phyloP scores from a whole-genome alignment of 2,329 filamentous ascomycete species.

The Hymenoscyphus linearis region DNA sequence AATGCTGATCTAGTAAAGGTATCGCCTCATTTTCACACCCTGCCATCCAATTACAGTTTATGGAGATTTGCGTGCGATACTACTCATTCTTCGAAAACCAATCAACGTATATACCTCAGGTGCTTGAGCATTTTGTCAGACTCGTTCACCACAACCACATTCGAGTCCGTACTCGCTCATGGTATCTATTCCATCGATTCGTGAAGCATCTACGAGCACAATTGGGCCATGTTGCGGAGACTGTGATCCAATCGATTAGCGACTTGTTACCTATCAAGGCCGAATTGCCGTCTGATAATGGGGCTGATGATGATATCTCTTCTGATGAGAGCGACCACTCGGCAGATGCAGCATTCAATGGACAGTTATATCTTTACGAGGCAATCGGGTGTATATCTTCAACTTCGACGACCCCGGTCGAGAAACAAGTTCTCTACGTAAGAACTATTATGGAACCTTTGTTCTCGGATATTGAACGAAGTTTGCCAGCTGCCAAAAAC shows the following conservation, averaged over 20 bases:
- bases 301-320: constrained; percentile 84
- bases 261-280: constrained; percentile 89
- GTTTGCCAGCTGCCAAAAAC: constrained; percentile 68
- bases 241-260: constrained; percentile 81
- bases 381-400: constrained; percentile 91
- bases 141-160: constrained; percentile 84
- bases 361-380: constrained; percentile 90
- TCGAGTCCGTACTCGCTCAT: constrained; percentile 83
- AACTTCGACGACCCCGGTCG: constrained; percentile 66
- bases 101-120: constrained; percentile 72
- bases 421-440: constrained; percentile 83
- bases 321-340: constrained; percentile 88
- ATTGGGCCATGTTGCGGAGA: constrained; percentile 84
- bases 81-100: constrained; percentile 88
- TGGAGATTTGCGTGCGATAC: constrained; percentile 97
- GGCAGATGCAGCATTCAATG: constrained; percentile 84
- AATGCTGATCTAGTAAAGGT: constrained; percentile 46
- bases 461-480: constrained; percentile 81
- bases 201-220: constrained; percentile 81
- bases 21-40: constrained; percentile 84
- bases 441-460: constrained; percentile 85
- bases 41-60: constrained; percentile 89
- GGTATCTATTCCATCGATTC: constrained; percentile 94
- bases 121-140: constrained; percentile 85
- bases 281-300: constrained; percentile 71